Evolutionary conservation across 352 stramenopile species (phyloP), one percentile per base, ranked within the genome.

Genomic region (Phytophthora colocasiae): DNA sequence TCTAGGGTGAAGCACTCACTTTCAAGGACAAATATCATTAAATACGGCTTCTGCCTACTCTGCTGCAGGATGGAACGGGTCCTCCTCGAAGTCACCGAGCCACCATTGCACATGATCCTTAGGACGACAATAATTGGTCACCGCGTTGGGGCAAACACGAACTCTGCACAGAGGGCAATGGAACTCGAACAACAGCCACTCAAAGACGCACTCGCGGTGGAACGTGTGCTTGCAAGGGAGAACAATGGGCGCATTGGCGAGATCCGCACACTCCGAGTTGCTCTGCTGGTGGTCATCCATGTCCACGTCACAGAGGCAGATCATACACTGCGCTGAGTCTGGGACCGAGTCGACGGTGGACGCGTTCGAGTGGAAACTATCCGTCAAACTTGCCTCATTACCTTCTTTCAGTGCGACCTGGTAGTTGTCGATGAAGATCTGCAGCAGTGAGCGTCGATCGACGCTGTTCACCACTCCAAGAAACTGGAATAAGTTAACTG

Each of bases 111-210:
- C 72, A 38, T 82, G 67, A 24, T 77, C 58, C 63, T 87, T 90
- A 12, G 75, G 73, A 12, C 78, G 64, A 55, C 80, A 92, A 54
- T 80, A 89, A 54, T 85, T 90, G 19, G 72, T 89, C 61, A 87
- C 73, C 11, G 80, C 81, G 19, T 73, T 58, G 6, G 77, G 73
- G 14, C 81, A 79, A 26, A 90, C 73, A 15, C 71, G 83, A 26
- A 66, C 73, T 54, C 85, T 75, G 61, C 85, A 93, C 36, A 91
- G 58, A 9, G 85, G 85, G 45, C 85, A 93, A 39, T 90, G 79
- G 62, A 81, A 87, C 60, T 92, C 68, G 62, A 90, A 87, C 34
- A 89, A 50, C 9, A 93, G 69, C 85, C 85, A 93, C 68, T 91
- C 79, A 43, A 87, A 91, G 14, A 93, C 62, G 68, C 85, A 93